Base-by-base conservation (phyloP, 106 monocot genomes). In the Dioscorea alata region DNA sequence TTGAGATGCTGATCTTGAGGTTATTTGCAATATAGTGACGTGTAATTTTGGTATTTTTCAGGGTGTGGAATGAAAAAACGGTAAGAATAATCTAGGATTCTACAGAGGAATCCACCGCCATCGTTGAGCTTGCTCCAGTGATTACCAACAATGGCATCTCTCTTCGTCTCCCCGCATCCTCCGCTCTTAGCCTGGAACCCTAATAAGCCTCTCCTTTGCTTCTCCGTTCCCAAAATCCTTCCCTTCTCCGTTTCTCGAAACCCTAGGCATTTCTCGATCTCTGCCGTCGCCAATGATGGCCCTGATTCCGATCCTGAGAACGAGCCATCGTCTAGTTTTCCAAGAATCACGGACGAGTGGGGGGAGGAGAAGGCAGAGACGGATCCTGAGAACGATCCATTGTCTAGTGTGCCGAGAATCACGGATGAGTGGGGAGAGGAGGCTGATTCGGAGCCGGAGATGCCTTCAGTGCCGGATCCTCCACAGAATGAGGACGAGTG, bases 381-480 rank as follows among this genome's bases (percentile, higher is more conserved):
- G 51, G 51, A 51, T 13, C 51, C 51, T 17, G 51, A 51, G 33
- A 20, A 33, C 4, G 19, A 34, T 14, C 50, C 66, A 22, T 48
- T 20, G 7, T 42, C 50, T 42, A 13, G 15, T 10, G 1, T 60
- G 34, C 18, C 79, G 1, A 52, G 68, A 23, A 76, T 79, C 71
- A 48, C 79, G 21, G 84, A 84, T 68, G 84, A 85, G 74, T 80
- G 77, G 84, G 80, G 84, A 9, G 84, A 77, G 63, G 66, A 53
- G 59, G 42, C 70, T 49, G 80, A 67, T 31, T 60, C 50, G 23
- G 79, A 75, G 65, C 56, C 60, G 53, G 76, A 77, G 59, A 31
- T 61, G 13, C 64, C 49, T 12, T 56, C 72, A 21, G 42, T 69
- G 65, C 69, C 74, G 35, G 77, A 82, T 21, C 69, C 73, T 19